Percentiles rank a stretch among this genome's conserved stretches.
phyloP scores from a whole-genome alignment of 768 basidiomycete species.

The Tulasnella sp. region DNA sequence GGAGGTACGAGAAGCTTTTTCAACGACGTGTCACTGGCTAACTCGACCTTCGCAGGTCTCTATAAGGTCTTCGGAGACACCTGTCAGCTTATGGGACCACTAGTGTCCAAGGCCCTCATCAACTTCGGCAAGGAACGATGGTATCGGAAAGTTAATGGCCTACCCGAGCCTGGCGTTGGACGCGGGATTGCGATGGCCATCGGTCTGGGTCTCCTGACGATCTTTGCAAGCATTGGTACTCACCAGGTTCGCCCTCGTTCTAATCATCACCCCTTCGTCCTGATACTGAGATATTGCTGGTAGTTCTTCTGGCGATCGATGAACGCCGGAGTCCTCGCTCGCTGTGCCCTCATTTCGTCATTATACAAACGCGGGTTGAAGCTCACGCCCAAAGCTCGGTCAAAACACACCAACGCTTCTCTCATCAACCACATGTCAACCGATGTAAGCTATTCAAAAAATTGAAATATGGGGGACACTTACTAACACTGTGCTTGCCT shows the following conservation, averaged over 20 bases:
- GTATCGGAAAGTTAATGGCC: slow-evolving; percentile 39
- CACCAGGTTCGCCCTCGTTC: slow-evolving; percentile 49
- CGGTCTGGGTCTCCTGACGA: slow-evolving; percentile 49
- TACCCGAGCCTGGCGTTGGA: slow-evolving; percentile 39
- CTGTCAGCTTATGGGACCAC: slow-evolving; percentile 56
- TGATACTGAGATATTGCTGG: background rate
- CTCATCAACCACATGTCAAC: slow-evolving; percentile 61
- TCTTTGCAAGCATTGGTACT: slow-evolving; percentile 52
- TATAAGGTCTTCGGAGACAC: slow-evolving; percentile 63
- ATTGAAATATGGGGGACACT: background rate
- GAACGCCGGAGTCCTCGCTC: slow-evolving; percentile 59
- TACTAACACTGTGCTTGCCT: background rate
- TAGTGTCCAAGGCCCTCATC: slow-evolving; percentile 60
- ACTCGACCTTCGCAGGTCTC: slow-evolving; percentile 23
- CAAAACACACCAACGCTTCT: slow-evolving; percentile 55
- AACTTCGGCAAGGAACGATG: slow-evolving; percentile 52
- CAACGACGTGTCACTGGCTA: background rate
- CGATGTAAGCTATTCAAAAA: slow-evolving; percentile 46
- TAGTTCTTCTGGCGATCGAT: slow-evolving; percentile 70
- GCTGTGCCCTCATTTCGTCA: slow-evolving; percentile 62
- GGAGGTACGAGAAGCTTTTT: slow-evolving; percentile 40
- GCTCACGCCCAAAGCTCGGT: slow-evolving; percentile 63
- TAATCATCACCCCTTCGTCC: background rate
- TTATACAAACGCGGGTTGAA: slow-evolving; percentile 67
- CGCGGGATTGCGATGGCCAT: slow-evolving; percentile 57